These are phyloP conservation scores for Hypoxylon sp. DNA, from an alignment of 2,329 filamentous ascomycete species.

Conservation along the genomic window DNA sequence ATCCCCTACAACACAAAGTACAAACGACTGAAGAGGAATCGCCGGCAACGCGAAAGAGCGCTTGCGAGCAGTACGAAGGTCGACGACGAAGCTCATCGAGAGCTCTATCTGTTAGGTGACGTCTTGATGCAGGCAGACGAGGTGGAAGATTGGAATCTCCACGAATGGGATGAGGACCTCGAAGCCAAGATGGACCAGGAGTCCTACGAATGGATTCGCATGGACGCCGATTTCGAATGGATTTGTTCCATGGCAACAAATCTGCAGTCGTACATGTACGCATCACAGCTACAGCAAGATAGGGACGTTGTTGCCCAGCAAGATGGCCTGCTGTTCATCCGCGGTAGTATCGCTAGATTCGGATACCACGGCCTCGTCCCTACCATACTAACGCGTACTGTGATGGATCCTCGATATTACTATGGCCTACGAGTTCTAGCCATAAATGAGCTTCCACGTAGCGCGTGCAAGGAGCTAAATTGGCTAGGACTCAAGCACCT, in stretches of 20 bases:
- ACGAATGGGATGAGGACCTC: constrained; percentile 89
- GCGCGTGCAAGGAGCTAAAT: constrained; percentile 74
- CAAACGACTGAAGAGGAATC: constrained; percentile 89
- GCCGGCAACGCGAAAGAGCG: constrained; percentile 67
- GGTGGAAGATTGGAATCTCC: constrained; percentile 80
- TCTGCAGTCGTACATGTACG: constrained; percentile 96
- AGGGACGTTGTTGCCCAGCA: constrained; percentile 91
- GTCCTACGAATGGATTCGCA: constrained; percentile 97
- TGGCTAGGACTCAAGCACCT: constrained; percentile 87
- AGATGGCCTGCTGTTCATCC: constrained; percentile 79
- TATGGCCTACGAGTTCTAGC: constrained; percentile 91
- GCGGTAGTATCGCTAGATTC: constrained; percentile 55
- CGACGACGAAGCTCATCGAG: constrained; percentile 70
- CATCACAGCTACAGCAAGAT: constrained; percentile 96
- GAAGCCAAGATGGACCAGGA: constrained; percentile 93
- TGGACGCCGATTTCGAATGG: constrained; percentile 99
- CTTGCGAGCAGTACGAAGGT: constrained; percentile 53
- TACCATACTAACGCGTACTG: constrained; percentile 85
- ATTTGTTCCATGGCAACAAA: constrained; percentile 82
- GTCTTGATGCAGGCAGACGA: constrained; percentile 86
- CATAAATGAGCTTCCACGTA: constrained; percentile 77
- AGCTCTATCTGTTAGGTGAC: constrained; percentile 92
- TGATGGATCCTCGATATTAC: constrained; percentile 93
- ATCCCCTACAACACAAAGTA: constrained; percentile 99
- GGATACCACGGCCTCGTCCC: constrained; percentile 82